Evolutionary conservation across 768 basidiomycete genomes (phyloP), one percentile per base, ranked within the genome.

Genomic region (Kwoniella newhampshirensis): DNA sequence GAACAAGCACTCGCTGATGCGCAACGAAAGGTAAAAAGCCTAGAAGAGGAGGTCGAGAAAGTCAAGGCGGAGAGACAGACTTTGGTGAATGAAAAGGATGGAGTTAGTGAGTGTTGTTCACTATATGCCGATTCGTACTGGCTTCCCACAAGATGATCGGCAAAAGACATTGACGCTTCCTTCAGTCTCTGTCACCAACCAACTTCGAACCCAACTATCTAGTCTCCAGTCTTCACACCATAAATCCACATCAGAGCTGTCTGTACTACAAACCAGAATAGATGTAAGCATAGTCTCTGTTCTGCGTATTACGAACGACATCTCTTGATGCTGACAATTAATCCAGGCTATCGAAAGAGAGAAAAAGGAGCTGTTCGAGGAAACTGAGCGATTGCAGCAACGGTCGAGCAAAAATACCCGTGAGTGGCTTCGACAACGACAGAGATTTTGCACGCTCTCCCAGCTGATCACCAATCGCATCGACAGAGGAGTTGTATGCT

Each of bases 311-410:
- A n/a, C n/a, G n/a, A n/a, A n/a, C n/a, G n/a, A n/a, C n/a, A n/a
- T n/a, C n/a, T n/a, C n/a, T n/a, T n/a, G n/a, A n/a, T n/a, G n/a
- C n/a, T n/a, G n/a, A n/a, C n/a, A n/a, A n/a, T n/a, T n/a, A n/a
- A n/a, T n/a, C 5, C 26, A 89, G 20, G 87, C 89, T 59, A 82
- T 82, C 1, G 90, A 96, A 62, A 82, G 88, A 51, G 93, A 96
- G 80, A 96, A 96, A 77, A 84, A 91, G 30, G 90, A 93, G 61
- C 82, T 96, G 44, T 80, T 93, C 40, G 84, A 83, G 26, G 87
- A 91, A 41, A 84, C 92, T 4, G 91, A 87, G 73, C 82, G 88
- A 51, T 77, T 91, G 60, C 88, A 90, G 73, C 84, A 88, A 66
- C 88, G 92, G 59, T 80, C 81, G 39, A 69, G 81, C 7, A 84